Percentiles rank a stretch among this genome's conserved stretches.
phyloP scores from a whole-genome alignment of 495 filamentous ascomycete species.

The Penicillium taxi region DNA sequence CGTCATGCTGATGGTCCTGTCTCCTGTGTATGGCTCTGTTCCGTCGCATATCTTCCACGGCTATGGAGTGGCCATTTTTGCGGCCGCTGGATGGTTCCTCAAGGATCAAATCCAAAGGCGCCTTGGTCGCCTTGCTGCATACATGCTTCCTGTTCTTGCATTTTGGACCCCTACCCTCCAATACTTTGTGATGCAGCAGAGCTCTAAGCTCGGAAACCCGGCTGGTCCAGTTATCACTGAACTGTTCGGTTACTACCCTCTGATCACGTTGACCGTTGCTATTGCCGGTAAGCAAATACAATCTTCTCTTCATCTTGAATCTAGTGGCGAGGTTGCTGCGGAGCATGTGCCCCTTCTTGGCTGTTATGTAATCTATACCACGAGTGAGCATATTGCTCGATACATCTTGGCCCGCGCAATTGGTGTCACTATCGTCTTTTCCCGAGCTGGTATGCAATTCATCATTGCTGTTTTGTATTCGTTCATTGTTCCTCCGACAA shows the following conservation, averaged over 20 bases:
- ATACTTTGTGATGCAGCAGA: conserved; percentile 56
- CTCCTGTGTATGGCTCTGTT: conserved; percentile 79
- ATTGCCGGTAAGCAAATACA: conserved; percentile 58
- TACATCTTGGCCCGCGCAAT: conserved; percentile 46
- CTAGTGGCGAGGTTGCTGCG: conserved; percentile 44
- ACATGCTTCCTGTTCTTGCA: conserved; percentile 58
- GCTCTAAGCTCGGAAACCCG: conserved; percentile 53
- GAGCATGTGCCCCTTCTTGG: conserved; percentile 53
- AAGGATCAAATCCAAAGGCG: conserved; percentile 44
- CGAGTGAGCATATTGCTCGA: conserved; percentile 45
- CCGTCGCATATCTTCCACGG: conserved; percentile 64
- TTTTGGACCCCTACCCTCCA: conserved; percentile 67
- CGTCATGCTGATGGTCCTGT: conserved; percentile 64
- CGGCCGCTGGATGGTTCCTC: conserved; percentile 54
- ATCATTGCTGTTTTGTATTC: conserved; percentile 55
- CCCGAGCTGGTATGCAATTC: conserved; percentile 62
- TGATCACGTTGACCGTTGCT: conserved; percentile 60
- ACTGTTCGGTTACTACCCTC: conserved; percentile 58
- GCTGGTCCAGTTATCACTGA: conserved; percentile 72
- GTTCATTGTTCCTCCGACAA: conserved; percentile 60
- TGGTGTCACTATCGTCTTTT: conserved; percentile 55
- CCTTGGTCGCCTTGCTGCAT: conserved; percentile 31
- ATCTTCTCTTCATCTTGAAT: conserved; percentile 44
- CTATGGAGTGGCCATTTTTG: conserved; percentile 53
- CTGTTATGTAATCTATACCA: conserved; percentile 57